Base-by-base conservation (phyloP, 2,329 filamentous ascomycete species). In the Leptographium galeiforme region DNA sequence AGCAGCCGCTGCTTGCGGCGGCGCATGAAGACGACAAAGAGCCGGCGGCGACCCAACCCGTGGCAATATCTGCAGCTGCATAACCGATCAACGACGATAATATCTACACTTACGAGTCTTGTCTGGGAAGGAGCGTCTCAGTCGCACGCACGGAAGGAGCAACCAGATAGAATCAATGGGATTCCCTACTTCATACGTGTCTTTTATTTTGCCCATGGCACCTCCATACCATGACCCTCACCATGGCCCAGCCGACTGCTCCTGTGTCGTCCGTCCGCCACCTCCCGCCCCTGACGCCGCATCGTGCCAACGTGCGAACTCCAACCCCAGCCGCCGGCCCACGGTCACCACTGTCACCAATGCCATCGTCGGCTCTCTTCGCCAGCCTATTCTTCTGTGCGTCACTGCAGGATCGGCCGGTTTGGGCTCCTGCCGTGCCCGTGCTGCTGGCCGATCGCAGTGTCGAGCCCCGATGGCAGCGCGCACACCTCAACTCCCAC, bases 1-100 rank as follows among this genome's bases (percentile, higher is more conserved):
- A 79, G 58, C 67, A 72, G 60, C 76, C 77, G 2, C 60, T 81
- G 46, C 61, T 80, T 30, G 70, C 74, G 18, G 59, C 62, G 16
- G 60, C 67, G 8, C 61, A 59, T n/a, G 8, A 36, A 12, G 38
- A 6, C 10, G 39, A 32, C 16, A 30, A 4, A 18, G 11, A 39
- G 50, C 33, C 30, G 12, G 25, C 47, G 16, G 32, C n/a, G 36
- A 33, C n/a, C 16, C 33, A 33, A 8, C 33, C 47, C 30, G 8
- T 13, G 2, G 8, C 6, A 13, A 3, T 2, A 6, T 13, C 34
- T 8, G 34, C 34, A 2, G 12, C 34, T 36, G 34, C 34, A 25
- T 25, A 25, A 25, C 5, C 5, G 25, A 25, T 25, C 2, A 25
- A 25, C 25, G 25, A 25, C 5, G 25, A 25, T 25, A 25, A 3